Evolutionary conservation across 2,329 filamentous ascomycete genomes (phyloP).

Genomic region (Nemania serpens): DNA sequence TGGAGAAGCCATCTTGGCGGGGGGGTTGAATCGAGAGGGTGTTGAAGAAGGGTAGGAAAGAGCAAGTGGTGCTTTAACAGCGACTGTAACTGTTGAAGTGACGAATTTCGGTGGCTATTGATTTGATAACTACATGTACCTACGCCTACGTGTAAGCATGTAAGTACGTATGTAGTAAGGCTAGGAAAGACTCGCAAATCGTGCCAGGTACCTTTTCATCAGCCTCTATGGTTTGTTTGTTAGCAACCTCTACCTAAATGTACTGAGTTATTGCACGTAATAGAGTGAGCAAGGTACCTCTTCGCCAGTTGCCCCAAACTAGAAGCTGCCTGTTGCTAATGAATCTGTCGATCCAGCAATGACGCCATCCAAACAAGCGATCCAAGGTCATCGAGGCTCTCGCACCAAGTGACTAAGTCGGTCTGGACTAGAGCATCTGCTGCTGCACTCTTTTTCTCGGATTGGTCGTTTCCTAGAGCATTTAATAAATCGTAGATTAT

Average conservation of each 20-base stretch:
- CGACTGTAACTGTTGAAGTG: background rate
- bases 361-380: constrained; percentile 39
- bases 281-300: too few species aligned
- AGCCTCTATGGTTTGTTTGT: too few species aligned
- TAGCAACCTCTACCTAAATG: too few species aligned
- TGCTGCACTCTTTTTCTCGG: background rate
- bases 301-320: too few species aligned
- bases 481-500: constrained; percentile 17
- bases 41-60: background rate
- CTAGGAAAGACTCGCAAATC: too few species aligned
- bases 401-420: constrained; percentile 36
- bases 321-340: too few species aligned
- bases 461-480: background rate
- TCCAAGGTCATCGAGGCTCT: constrained; percentile 35
- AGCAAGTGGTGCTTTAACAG: background rate
- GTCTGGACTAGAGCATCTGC: constrained; percentile 8
- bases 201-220: too few species aligned
- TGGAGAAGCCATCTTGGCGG: constrained; percentile 6
- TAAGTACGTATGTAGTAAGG: too few species aligned
- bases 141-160: too few species aligned
- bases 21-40: background rate
- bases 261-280: too few species aligned
- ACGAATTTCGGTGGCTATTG: too few species aligned
- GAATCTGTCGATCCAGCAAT: constrained; percentile 35
- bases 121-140: too few species aligned